Base-by-base conservation (phyloP, 768 basidiomycete species). In the Lactifluus piperatus region DNA sequence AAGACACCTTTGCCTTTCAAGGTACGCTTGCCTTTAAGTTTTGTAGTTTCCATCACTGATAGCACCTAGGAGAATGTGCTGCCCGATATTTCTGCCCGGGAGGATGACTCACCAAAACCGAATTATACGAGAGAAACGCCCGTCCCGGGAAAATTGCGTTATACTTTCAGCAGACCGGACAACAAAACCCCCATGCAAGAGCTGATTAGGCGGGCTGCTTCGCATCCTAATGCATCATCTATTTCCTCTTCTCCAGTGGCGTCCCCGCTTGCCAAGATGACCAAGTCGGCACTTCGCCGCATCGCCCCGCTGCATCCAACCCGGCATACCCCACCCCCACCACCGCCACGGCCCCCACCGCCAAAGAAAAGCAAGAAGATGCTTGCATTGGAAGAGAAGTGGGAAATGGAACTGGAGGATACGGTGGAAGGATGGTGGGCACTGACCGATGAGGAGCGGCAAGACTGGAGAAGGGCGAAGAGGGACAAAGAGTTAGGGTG, bases 281-380 rank as follows among this genome's bases (percentile, higher is more conserved):
- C 85, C 9, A 79, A 81, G 37, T 77, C 76, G 43, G 68, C 80
- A 50, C 76, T 91, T 34, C 81, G 83, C 1, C 76, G 74, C 32
- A 91, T 91, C 59, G 88, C 86, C 11, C 87, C 88, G 3, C 75
- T 91, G 26, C 88, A 91, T 65, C 81, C 82, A 9, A 86, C 87
- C 68, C 75, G 87, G 49, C 78, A 81, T 14, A 81, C 85, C 1
- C 88, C 88, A 0, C 88, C 88, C 0, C 88, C 86, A 0, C 85
- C 86, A 0, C 77, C 75, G 2, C 88, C 88, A 0, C 81, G 82
- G 4, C 83, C 82, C 0, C 86, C 86, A 5, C 82, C 84, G 46
- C 81, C 78, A 62, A 87, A 83, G 72, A 91, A 91, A 75, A 84
- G 81, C 52, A 89, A 89, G 76, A 91, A 90, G 69, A 81, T 88